phyloP scores from a whole-genome alignment of 2,329 filamentous ascomycete species.

The Xylariaceae sp. region DNA sequence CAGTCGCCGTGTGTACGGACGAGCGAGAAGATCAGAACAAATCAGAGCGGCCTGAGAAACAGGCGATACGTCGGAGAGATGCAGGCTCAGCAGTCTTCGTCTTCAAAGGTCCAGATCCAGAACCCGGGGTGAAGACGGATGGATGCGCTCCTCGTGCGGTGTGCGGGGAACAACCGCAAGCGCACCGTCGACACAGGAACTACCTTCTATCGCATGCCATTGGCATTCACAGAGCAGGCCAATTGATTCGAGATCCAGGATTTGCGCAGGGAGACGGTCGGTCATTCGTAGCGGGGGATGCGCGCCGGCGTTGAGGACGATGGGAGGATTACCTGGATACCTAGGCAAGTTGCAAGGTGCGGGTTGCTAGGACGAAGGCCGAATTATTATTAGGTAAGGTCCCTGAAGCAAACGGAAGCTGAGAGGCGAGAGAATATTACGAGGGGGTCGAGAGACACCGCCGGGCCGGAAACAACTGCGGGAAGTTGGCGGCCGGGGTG shows the following conservation, averaged over 20 bases:
- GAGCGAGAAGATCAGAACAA: not conserved
- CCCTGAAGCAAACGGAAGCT: not conserved
- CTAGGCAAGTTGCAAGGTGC: not conserved
- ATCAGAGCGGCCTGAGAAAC: not conserved
- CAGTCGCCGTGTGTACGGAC: conserved; percentile 8
- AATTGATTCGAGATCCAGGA: conserved; percentile 9
- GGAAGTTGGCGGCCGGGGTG: too few relatives aligned
- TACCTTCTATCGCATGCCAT: conserved; percentile 55
- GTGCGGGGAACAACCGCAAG: conserved; percentile 56
- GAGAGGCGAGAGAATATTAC: not conserved
- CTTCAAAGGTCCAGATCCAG: not conserved
- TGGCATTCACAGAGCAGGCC: conserved; percentile 35
- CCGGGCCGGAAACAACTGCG: too few relatives aligned
- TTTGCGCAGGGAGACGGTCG: conserved; percentile 7
- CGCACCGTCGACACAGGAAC: conserved; percentile 47
- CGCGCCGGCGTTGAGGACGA: conserved; percentile 1
- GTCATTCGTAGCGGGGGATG: conserved; percentile 2
- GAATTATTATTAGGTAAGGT: not conserved
- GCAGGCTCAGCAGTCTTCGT: not conserved
- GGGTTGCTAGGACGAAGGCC: too few relatives aligned
- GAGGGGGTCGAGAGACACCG: not conserved
- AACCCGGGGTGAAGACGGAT: not conserved
- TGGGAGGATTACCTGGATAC: not conserved
- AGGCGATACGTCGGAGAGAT: not conserved
- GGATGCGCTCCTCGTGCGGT: conserved; percentile 36